phyloP scores from a whole-genome alignment of 306 rosid species.

The Purshia tridentata region DNA sequence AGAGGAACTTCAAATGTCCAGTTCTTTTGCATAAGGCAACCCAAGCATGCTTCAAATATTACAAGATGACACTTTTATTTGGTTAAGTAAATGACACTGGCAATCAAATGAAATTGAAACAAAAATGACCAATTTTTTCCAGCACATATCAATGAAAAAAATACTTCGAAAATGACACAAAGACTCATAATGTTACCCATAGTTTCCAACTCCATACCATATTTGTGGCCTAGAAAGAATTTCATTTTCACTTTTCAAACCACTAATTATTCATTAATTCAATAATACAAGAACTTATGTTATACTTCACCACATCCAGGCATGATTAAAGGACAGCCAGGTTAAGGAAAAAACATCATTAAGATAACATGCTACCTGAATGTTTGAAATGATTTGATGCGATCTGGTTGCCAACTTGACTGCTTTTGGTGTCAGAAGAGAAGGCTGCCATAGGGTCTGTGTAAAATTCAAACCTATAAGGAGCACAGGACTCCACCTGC shows the following conservation, averaged over 20 bases:
- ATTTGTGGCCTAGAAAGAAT: neutral
- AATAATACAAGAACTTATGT: neutral
- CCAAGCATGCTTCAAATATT: neutral
- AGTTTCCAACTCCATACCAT: neutral
- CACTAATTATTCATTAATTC: neutral
- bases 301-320: neutral
- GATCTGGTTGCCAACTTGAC: conserved; percentile 27
- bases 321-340: neutral
- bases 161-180: neutral
- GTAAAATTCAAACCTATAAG: conserved; percentile 77
- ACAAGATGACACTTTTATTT: neutral
- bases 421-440: conserved; percentile 49
- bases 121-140: neutral
- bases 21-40: neutral
- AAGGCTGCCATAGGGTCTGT: conserved; percentile 92
- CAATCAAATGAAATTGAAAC: neutral
- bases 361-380: conserved; percentile 42
- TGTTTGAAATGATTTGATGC: conserved; percentile 37
- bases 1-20: neutral
- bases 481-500: conserved; percentile 33
- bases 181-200: neutral
- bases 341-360: neutral
- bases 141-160: neutral
- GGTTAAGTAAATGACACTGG: neutral
- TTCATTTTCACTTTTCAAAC: neutral